Conservation (phyloP, 257 asterid genomes). For the Solanum chiquidenum region DNA sequence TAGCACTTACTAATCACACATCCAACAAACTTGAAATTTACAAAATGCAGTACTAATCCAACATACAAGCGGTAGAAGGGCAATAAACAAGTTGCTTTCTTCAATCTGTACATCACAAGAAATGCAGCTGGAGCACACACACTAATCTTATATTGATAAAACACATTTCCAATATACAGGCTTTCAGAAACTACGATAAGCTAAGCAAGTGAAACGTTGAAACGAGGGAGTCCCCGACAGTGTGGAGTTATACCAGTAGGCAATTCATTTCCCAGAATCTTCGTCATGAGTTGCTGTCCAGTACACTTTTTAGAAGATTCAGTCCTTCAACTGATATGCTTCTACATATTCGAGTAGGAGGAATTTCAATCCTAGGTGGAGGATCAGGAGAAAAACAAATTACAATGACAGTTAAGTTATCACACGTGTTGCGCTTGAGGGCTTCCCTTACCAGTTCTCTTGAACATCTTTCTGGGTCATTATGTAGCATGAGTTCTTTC, state of each 20-base stretch:
- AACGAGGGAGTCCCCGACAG: not conserved
- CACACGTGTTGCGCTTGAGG: conserved; percentile 69
- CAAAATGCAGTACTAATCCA: not conserved
- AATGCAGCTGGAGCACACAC: not conserved
- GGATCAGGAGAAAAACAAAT: conserved; percentile 87
- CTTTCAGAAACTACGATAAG: not conserved
- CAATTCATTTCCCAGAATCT: not conserved
- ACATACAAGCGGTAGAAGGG: not conserved
- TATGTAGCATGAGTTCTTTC: conserved; percentile 80
- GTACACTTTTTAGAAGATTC: not conserved
- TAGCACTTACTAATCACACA: not conserved
- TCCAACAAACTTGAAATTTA: not conserved
- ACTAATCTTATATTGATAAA: not conserved
- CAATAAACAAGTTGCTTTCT: not conserved
- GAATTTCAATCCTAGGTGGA: conserved; percentile 59
- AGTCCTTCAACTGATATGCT: conserved; percentile 6
- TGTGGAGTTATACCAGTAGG: not conserved
- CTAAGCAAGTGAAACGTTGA: not conserved
- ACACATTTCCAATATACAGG: not conserved
- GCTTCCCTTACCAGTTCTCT: conserved; percentile 82
- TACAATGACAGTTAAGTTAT: conserved; percentile 65
- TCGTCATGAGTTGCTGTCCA: not conserved
- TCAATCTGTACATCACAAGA: not conserved
- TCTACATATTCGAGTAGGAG: conserved; percentile 44
- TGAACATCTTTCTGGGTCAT: conserved; percentile 82